Conservation (phyloP, 257 asterid genomes). For the Plectranthus barbatus region DNA sequence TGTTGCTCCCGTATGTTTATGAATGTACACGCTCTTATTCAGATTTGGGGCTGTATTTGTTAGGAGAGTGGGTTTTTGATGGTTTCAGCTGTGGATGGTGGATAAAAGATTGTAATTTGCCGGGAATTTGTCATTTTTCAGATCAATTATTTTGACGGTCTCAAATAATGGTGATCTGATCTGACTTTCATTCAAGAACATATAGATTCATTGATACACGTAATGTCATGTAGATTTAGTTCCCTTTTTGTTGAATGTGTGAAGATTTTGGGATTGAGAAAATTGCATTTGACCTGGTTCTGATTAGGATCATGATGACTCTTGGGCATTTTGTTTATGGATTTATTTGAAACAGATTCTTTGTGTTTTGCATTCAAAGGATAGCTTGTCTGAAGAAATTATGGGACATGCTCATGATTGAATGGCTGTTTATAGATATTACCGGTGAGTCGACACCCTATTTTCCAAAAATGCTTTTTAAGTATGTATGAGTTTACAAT, state of each 20-base stretch:
- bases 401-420: not conserved
- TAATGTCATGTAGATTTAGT: not conserved
- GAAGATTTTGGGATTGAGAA: not conserved
- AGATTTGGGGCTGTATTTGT: not conserved
- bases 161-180: not conserved
- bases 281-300: not conserved
- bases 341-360: not conserved
- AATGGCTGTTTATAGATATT: not conserved
- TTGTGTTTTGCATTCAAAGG: not conserved
- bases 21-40: not conserved
- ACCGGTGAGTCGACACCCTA: not conserved
- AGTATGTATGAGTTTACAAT: not conserved
- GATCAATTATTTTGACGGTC: not conserved
- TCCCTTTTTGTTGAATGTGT: slow-evolving; percentile 13
- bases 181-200: not conserved
- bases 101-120: slow-evolving; percentile 6
- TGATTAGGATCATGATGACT: not conserved
- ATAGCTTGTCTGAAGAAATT: not conserved
- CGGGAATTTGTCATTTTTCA: slow-evolving; percentile 3
- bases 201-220: not conserved
- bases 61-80: slow-evolving; percentile 4
- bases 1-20: not conserved
- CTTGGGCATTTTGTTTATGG: not conserved
- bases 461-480: not conserved
- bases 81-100: slow-evolving; percentile 1